Base-by-base conservation (phyloP, 495 filamentous ascomycete genomes). In the Lasiosphaeris hirsuta region DNA sequence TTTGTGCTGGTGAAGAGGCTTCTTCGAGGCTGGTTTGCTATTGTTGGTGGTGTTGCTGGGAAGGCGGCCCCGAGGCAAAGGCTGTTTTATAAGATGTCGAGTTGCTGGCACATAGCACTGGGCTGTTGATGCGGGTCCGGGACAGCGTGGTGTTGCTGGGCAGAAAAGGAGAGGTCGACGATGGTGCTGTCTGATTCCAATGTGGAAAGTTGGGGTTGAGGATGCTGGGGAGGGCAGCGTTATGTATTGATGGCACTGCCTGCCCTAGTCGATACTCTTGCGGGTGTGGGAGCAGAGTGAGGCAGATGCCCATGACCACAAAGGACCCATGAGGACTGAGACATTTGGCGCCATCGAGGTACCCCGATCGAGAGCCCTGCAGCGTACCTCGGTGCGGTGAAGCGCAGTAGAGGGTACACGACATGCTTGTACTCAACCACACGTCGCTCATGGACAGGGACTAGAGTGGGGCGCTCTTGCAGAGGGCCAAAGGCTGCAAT, bases 251-350 rank as follows among this genome's bases (percentile, higher is more conserved):
- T 54, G 51, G 58, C 59, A 38, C 45, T 54, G 56, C 51, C 63
- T 56, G 57, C 59, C 57, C 66, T 58, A 60, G 60, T 60, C 64
- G 54, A 53, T 60, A 63, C 49, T 46, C 23, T 30, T 30, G 23
- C 42, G 46, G 60, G 63, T 60, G 61, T 62, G 58, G 40, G 65
- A 50, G 51, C 42, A 43, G 59, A 57, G 38, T 13, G 59, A 67
- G 59, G 60, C 57, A 65, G 61, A 61, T 52, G 60, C 68, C 66
- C 65, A 70, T 71, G 69, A 71, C 69, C 69, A 71, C 65, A 60
- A 68, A 64, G 63, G 68, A 62, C 66, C 66, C 67, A 62, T 55
- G 54, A 60, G 35, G 50, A 60, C 67, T 64, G 56, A 69, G 67
- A 68, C 67, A 71, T 54, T 56, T 57, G 57, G 57, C 59, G 61